Conservation (phyloP, 176 grass and related monocot species). For the bread wheat (Triticum aestivum) region DNA sequence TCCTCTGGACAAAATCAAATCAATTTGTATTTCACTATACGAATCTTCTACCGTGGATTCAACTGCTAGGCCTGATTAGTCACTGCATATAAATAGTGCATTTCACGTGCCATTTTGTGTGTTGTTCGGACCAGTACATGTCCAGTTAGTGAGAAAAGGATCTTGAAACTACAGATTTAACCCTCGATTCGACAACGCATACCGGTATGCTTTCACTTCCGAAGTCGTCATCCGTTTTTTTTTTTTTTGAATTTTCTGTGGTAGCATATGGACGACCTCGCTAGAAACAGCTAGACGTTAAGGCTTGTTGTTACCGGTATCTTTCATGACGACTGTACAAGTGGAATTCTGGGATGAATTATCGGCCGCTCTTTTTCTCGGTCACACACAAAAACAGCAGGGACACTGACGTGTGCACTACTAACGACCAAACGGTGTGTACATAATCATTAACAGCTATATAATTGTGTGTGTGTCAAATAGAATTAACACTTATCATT, state of each 20-base stretch:
- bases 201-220: not conserved
- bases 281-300: constrained; percentile 13
- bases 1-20: not conserved
- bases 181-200: not conserved
- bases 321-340: not conserved
- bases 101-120: not conserved
- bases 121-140: not conserved
- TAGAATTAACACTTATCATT: not conserved
- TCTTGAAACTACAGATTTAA: not conserved
- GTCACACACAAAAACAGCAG: not conserved
- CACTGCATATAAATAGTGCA: not conserved
- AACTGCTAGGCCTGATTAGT: not conserved
- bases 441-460: too few species aligned
- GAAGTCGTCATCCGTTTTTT: not conserved
- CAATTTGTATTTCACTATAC: not conserved
- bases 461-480: too few species aligned
- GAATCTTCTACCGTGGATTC: not conserved
- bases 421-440: not conserved
- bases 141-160: constrained; percentile 19
- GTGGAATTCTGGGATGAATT: not conserved
- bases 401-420: not conserved
- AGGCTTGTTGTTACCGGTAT: not conserved
- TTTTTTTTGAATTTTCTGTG: not conserved
- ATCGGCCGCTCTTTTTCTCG: not conserved
- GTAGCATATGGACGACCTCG: not conserved